Base-by-base conservation (phyloP, 192 early-diverging fungal species). In the Spinellus fusiger region DNA sequence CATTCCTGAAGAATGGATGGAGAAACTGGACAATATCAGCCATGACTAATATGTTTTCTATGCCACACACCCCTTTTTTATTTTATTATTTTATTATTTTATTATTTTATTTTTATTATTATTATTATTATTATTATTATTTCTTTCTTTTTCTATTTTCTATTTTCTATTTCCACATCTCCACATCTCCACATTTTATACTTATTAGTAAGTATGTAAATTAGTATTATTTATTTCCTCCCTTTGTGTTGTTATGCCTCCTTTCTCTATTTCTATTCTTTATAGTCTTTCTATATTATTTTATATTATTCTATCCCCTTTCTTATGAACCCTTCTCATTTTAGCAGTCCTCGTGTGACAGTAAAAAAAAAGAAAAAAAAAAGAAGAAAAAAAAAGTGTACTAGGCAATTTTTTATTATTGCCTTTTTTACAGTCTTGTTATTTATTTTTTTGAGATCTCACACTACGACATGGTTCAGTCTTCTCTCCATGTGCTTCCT, bases 1-100 rank as follows among this genome's bases (percentile, higher is more conserved):
- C 27, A 71, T 71, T 49, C 63, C 69, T 23, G 69, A 71, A 55
- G 53, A 61, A 29, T 71, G 69, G 69, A 55, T 71, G 59, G 58
- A 65, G 32, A 60, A 52, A 22, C 35, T 71, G 27, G 69, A 71
- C 37, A 67, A 64, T 23, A 26, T 44, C 40, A 44, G 40, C 18
- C 40, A n/a, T 3, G 40, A 44, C 18, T 44, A 12, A 44, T 10
- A 12, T n/a, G 13, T 18, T 44, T 44, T 44, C 40, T 44, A 12
- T 44, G n/a, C n/a, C n/a, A n/a, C n/a, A n/a, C n/a, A n/a, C n/a
- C n/a, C n/a, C n/a, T n/a, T n/a, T n/a, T n/a, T n/a, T n/a, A n/a
- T n/a, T n/a, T n/a, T n/a, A n/a, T n/a, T n/a, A n/a, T 44, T 44
- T 10, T 44, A 3, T 44, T 44, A 5, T 10, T 44, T 5, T 44